These are phyloP conservation scores for Staphylotrichum tortipilum DNA, from an alignment of 495 filamentous ascomycete species.

Conservation along the genomic window DNA sequence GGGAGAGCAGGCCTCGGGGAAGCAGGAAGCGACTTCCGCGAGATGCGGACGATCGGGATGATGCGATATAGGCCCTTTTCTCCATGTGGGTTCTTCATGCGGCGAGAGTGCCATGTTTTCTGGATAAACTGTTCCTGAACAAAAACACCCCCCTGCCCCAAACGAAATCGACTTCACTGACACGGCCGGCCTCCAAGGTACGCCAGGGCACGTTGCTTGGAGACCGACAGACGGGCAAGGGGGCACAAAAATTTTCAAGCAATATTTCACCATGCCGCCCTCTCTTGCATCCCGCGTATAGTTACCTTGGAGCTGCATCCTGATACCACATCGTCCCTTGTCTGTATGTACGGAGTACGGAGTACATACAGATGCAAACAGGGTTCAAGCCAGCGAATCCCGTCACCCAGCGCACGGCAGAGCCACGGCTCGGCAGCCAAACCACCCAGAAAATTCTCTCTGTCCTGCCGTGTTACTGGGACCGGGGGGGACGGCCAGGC, in stretches of 20 bases:
- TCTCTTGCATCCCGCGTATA: constrained; percentile 8
- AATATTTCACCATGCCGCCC: constrained; percentile 3
- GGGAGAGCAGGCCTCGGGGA: constrained; percentile 7
- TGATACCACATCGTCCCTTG: constrained; percentile 5
- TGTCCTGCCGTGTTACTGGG: background rate
- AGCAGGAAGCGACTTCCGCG: constrained; percentile 11
- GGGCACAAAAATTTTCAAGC: background rate
- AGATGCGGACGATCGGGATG: constrained; percentile 9
- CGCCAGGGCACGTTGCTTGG: background rate
- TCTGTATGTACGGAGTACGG: too few species aligned
- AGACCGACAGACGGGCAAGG: background rate
- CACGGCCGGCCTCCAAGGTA: too few species aligned
- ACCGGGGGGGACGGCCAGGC: too few species aligned
- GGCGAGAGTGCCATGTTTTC: constrained; percentile 4
- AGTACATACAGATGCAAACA: constrained; percentile 17
- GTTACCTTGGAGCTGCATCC: constrained; percentile 1
- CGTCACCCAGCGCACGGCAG: background rate
- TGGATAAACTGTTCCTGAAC: background rate
- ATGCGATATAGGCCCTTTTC: constrained; percentile 1
- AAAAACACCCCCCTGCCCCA: too few species aligned
- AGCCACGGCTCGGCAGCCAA: background rate
- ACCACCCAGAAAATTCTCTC: background rate
- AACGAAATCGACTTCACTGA: background rate
- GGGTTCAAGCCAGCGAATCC: background rate
- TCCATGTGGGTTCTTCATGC: background rate